These are phyloP conservation scores for Hordeum marinum DNA, from an alignment of 176 grass and related monocot genomes.

Conservation along the genomic window DNA sequence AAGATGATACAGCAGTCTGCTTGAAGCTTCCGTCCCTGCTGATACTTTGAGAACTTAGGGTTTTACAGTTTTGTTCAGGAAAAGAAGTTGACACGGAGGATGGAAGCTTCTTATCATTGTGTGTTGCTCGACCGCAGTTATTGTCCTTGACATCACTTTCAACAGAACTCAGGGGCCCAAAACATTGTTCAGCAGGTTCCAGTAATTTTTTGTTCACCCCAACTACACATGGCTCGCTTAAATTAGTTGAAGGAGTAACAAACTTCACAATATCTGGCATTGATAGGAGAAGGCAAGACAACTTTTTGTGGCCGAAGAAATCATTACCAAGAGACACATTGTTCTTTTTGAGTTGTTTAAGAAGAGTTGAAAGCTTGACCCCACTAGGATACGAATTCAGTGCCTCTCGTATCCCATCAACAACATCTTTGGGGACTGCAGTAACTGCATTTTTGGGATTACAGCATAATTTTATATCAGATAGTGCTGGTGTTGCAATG, in stretches of 20 bases:
- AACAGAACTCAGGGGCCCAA: constrained; percentile 2
- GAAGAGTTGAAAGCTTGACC: constrained; percentile 35
- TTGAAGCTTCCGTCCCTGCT: neutral
- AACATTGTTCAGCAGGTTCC: constrained; percentile 10
- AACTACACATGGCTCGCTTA: constrained; percentile 11
- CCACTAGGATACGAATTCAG: constrained; percentile 51
- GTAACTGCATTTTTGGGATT: constrained; percentile 37
- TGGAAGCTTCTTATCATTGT: constrained; percentile 9
- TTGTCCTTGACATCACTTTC: constrained; percentile 31
- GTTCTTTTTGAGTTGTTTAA: constrained; percentile 18
- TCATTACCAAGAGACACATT: constrained; percentile 39
- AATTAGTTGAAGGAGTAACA: neutral
- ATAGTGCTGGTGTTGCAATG: constrained; percentile 26
- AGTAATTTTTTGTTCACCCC: neutral
- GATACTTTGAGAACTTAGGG: constrained; percentile 15
- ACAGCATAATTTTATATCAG: constrained; percentile 12
- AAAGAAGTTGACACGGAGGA: neutral
- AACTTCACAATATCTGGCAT: constrained; percentile 50
- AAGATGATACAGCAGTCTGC: constrained; percentile 24
- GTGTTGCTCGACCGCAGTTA: neutral
- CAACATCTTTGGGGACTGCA: constrained; percentile 50
- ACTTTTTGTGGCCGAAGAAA: constrained; percentile 63
- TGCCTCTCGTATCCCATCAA: constrained; percentile 28
- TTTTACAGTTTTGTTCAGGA: constrained; percentile 26
- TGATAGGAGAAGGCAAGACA: constrained; percentile 53